Evolutionary conservation across 2,329 filamentous ascomycete genomes (phyloP), one percentile per base, ranked within the genome.

Genomic region (Colletotrichum melonis): DNA sequence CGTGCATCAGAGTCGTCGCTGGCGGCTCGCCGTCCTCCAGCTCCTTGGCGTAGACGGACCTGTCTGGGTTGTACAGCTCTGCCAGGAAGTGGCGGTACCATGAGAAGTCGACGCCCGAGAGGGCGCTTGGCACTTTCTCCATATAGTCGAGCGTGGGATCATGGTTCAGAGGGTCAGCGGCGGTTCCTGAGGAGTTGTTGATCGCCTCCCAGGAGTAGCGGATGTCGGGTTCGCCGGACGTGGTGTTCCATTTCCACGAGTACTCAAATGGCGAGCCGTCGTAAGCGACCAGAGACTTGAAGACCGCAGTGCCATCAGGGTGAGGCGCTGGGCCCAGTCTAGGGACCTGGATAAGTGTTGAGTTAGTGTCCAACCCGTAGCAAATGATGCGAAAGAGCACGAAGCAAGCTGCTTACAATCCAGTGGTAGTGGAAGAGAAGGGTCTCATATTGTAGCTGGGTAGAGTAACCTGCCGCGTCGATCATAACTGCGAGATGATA

Each of bases 241-340:
- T 26, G 8, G 71, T 69, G 38, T 69, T 73, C 71, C 71, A 73
- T 42, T 73, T 73, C 71, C 71, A 73, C 3, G 71, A 64, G 46
- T 73, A 73, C 55, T 73, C 71, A 6, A 73, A 11, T 3, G 71
- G 71, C n/a, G 62, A 64, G 19, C 71, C 58, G 19, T 73, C 66
- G 9, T 38, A 38, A 16, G 35, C 35, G 12, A 38, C 35, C 12
- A 38, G 14, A 7, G 35, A 38, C 35, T 38, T 38, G 35, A 38
- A 38, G 12, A 38, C 12, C 12, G 35, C 35, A 38, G 35, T 16
- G 35, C 35, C 35, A 38, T 38, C 35, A 38, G 35, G 5, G 2
- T 38, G 14, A 38, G 35, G 35, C 14, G 35, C 54, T 8, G 54
- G 54, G 5, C 54, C 54, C 5, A 56, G 54, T 14, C 54, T n/a